These are phyloP conservation scores for Solanum pimpinellifolium DNA, from an alignment of 257 asterid species.

Conservation along the genomic window DNA sequence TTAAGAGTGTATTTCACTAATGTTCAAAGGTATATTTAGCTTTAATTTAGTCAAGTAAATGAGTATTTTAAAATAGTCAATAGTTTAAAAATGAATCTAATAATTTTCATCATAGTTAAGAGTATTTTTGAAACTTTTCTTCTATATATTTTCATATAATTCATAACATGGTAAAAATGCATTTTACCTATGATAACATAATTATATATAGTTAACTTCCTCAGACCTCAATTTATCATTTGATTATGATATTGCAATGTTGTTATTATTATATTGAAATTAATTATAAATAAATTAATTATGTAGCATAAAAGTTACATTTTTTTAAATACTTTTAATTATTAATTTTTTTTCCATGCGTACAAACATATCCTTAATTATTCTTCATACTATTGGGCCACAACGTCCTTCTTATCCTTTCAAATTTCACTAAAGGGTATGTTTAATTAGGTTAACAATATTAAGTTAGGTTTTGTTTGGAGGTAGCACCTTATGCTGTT, in stretches of 20 bases:
- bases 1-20: no score
- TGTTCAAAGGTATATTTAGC: no score
- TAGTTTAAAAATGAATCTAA: no score
- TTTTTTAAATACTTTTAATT: no score
- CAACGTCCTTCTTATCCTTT: neutral
- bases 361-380: neutral
- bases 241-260: neutral
- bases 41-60: no score
- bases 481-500: neutral
- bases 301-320: neutral
- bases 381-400: neutral
- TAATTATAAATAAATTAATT: neutral
- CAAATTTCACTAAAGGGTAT: neutral
- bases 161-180: no score
- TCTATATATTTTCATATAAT: no score
- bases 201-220: no score
- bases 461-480: neutral
- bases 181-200: neutral
- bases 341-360: neutral
- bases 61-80: no score
- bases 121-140: no score
- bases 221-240: neutral
- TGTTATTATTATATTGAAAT: neutral
- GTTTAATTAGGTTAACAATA: neutral
- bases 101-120: no score